Conservation (phyloP, 176 grass and related monocot genomes). For the Aegilops tauschii region DNA sequence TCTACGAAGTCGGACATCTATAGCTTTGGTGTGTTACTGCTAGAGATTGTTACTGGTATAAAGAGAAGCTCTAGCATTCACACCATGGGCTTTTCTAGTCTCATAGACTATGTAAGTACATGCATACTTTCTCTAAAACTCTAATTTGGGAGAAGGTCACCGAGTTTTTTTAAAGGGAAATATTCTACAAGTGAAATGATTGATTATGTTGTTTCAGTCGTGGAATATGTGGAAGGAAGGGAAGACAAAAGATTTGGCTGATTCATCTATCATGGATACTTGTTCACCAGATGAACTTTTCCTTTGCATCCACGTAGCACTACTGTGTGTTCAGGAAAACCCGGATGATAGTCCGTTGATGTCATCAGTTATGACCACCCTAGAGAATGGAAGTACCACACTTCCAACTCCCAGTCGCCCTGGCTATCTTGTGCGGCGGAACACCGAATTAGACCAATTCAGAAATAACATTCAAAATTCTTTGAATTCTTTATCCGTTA, state of each 20-base stretch:
- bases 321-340: slow-evolving; percentile 55
- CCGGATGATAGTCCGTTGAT: slow-evolving; percentile 43
- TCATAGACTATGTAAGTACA: slow-evolving; percentile 43
- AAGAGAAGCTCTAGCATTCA: slow-evolving; percentile 30
- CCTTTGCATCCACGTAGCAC: slow-evolving; percentile 33
- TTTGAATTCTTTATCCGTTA: not conserved
- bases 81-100: slow-evolving; percentile 25
- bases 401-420: slow-evolving; percentile 4
- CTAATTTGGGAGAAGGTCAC: not conserved
- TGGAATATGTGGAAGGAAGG: slow-evolving; percentile 55
- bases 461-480: not conserved
- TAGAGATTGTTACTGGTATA: slow-evolving; percentile 41
- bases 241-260: slow-evolving; percentile 15
- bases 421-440: not conserved
- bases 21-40: slow-evolving; percentile 47
- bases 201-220: not conserved
- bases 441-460: not conserved
- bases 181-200: not conserved
- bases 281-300: slow-evolving; percentile 24
- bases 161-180: not conserved
- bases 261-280: slow-evolving; percentile 22
- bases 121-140: not conserved
- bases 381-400: slow-evolving; percentile 33
- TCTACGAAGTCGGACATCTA: slow-evolving; percentile 57
- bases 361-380: slow-evolving; percentile 18